Base-by-base conservation (phyloP, 192 early-diverging fungal species). In the Jimgerdemannia flammicorona region DNA sequence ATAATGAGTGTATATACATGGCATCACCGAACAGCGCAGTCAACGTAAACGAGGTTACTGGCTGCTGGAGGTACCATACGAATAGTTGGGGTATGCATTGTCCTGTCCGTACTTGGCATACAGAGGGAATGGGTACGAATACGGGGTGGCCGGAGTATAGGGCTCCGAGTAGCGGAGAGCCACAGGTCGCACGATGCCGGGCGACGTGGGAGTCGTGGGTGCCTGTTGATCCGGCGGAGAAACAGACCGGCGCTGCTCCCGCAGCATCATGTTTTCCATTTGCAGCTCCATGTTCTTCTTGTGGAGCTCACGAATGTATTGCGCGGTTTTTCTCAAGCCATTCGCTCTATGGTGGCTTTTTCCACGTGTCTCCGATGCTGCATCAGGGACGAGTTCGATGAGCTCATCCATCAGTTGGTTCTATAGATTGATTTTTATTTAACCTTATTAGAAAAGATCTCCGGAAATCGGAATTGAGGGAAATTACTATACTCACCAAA, bases 251-350 rank as follows among this genome's bases (percentile, higher is more conserved):
- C 49, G 2, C 14, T 59, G 8, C 49, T 14, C 14, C 0, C 6
- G 49, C 8, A 59, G 49, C 49, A 14, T 10, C 49, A 10, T 14
- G 49, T 59, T 59, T 0, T 59, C 49, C 49, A 59, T 59, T 6
- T 14, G 49, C 67, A 93, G 74, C 4, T 74, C 73, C 3, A 74
- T 66, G 76, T 93, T 93, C 74, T 86, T 82, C 3, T 79, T 75
- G 43, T 90, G 87, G 43, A 93, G 77, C 20, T 85, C 83, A 70
- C 84, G 87, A 77, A 93, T 91, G 69, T 93, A 88, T 10, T 77
- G 71, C 3, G 85, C 84, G 2, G 84, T 80, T 41, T 74, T 74
- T 11, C 80, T 78, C 8, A 87, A 75, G 41, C 83, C 75, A 17
- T 85, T 83, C 7, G 84, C 86, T 54, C 86, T 77, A 63, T 87